Evolutionary conservation across 75 land plant genomes (phyloP), one percentile per base, ranked within the genome.

Genomic region (Gnetum montanum): DNA sequence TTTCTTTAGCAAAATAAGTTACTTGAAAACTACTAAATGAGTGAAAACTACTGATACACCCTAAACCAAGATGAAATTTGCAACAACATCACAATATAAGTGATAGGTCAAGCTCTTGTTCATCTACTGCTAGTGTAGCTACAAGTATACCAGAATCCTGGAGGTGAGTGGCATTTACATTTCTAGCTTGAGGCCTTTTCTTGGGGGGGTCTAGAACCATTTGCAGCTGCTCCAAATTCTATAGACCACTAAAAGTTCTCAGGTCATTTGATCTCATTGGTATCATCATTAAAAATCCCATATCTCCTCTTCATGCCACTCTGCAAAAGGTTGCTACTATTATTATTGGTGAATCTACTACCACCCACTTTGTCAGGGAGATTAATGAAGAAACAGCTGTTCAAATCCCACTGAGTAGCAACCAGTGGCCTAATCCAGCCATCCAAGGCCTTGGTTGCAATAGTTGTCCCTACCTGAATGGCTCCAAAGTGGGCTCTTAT

Each of bases 91-190:
- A 57, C 47, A 57, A 57, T 22, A 18, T 46, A 46, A 57, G n/a
- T n/a, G 59, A 57, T 24, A 57, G 12, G 20, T 57, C 59, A 15
- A 57, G 50, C 46, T 57, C 41, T 30, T 57, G 46, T 1, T 57
- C 59, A 57, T 57, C 46, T 57, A 28, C 6, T 25, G 28, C 30
- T 0, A 52, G 19, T 19, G 22, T 25, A 26, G 25, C 37, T 25
- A 46, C n/a, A 3, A 30, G n/a, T 10, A n/a, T n/a, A n/a, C n/a
- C n/a, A n/a, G n/a, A n/a, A n/a, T n/a, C n/a, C n/a, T n/a, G n/a
- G n/a, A n/a, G n/a, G 10, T 57, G 29, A n/a, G 30, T 24, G 25
- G 25, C 8, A 57, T 25, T 8, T n/a, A 20, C 28, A 37, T 41
- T 48, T 27, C 29, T 28, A 5, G 15, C 25, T 20, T 30, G 20